These are phyloP conservation scores for Rubus idaeus DNA, from an alignment of 306 rosid species.

Conservation along the genomic window DNA sequence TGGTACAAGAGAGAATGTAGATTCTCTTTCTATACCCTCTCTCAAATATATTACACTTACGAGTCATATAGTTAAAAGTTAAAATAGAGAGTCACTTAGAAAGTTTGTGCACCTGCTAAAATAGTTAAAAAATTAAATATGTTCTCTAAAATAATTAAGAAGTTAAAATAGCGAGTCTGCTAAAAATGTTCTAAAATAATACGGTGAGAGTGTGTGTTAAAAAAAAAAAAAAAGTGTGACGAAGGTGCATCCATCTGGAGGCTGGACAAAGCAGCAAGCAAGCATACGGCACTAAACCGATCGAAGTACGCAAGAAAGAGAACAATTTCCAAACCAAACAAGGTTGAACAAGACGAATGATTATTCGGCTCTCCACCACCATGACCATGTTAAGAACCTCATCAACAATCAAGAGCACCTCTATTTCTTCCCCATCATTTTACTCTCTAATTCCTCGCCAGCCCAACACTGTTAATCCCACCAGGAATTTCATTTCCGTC, in stretches of 20 bases:
- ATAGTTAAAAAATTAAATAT: too few relatives aligned
- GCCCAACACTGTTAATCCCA: conserved; percentile 8
- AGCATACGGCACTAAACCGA: background rate
- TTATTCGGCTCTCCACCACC: conserved; percentile 22
- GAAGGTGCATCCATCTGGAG: background rate
- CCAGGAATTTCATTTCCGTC: conserved; percentile 21
- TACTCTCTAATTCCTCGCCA: conserved; percentile 19
- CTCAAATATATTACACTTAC: too few relatives aligned
- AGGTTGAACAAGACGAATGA: conserved; percentile 10
- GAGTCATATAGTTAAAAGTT: too few relatives aligned
- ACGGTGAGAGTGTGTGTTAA: too few relatives aligned
- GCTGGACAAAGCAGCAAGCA: background rate
- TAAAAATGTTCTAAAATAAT: too few relatives aligned
- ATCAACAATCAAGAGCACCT: conserved; percentile 18
- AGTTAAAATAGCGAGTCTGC: too few relatives aligned
- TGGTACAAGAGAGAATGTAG: too few relatives aligned
- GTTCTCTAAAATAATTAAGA: too few relatives aligned
- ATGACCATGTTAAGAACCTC: conserved; percentile 16
- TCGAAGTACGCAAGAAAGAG: background rate
- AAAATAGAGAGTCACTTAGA: too few relatives aligned
- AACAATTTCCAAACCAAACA: background rate
- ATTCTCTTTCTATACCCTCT: too few relatives aligned
- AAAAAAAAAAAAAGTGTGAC: too few relatives aligned
- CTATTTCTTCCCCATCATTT: conserved; percentile 15
- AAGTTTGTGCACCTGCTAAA: too few relatives aligned